Evolutionary conservation across 306 rosid species (phyloP).

Genomic region (Dryas octopetala): DNA sequence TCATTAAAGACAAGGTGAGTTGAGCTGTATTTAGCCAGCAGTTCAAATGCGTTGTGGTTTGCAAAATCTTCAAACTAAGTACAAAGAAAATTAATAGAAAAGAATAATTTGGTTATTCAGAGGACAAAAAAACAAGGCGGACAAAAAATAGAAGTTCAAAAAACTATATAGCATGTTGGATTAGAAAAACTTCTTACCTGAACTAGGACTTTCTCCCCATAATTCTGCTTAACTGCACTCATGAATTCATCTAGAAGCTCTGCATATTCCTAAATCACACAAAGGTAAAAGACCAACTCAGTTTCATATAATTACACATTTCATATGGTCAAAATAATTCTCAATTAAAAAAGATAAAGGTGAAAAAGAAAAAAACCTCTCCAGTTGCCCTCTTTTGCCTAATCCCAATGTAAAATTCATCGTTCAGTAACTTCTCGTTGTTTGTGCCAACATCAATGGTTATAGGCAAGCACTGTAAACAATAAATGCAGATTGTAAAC

Average conservation of each 20-base stretch:
- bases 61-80: constrained; percentile 92
- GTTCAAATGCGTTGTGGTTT: constrained; percentile 91
- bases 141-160: constrained; percentile 7
- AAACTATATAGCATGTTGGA: constrained; percentile 21
- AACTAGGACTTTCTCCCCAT: constrained; percentile 86
- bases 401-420: constrained; percentile 89
- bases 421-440: constrained; percentile 80
- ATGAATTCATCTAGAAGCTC: constrained; percentile 97
- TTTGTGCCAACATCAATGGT: constrained; percentile 97
- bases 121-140: constrained; percentile 11
- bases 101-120: constrained; percentile 10
- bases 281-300: constrained; percentile 21
- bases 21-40: constrained; percentile 70
- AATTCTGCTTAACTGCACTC: constrained; percentile 85
- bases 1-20: constrained; percentile 95
- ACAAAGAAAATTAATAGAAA: neutral
- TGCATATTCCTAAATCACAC: constrained; percentile 68
- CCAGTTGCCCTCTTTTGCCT: constrained; percentile 85
- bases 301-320: constrained; percentile 7
- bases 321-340: neutral
- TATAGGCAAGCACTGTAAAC: constrained; percentile 86
- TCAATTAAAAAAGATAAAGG: neutral
- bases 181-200: constrained; percentile 63
- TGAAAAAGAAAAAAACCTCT: constrained; percentile 49
- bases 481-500: constrained; percentile 17